Percentiles rank a stretch among this genome's conserved stretches.
These are phyloP conservation scores for Ogataea pilisensis DNA, from an alignment of 805 yeast genomes.

Conservation along the genomic window DNA sequence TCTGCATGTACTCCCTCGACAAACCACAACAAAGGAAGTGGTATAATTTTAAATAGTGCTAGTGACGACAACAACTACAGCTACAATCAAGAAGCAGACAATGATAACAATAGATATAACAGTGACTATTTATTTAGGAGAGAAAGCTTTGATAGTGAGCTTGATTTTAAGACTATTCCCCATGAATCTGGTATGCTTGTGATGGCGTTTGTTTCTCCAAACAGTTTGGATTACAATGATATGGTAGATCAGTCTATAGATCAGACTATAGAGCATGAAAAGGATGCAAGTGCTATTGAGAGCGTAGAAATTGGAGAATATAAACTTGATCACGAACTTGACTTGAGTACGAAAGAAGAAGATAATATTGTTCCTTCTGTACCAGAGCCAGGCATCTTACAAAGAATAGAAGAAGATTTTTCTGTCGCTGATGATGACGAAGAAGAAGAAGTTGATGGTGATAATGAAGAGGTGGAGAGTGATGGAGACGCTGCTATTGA, in stretches of 20 bases:
- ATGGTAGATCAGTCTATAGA: slow-evolving; percentile 5
- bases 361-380: background rate
- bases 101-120: slow-evolving; percentile 1
- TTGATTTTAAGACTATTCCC: slow-evolving; percentile 15
- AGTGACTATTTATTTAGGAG: slow-evolving; percentile 16
- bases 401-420: no score
- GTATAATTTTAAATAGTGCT: background rate
- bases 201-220: background rate
- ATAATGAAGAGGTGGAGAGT: slow-evolving; percentile 7
- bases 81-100: no score
- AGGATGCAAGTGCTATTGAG: no score
- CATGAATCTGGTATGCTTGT: slow-evolving; percentile 1
- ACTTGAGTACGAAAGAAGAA: background rate
- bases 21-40: background rate
- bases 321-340: no score
- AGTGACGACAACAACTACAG: background rate
- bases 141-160: slow-evolving; percentile 21
- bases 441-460: slow-evolving; percentile 1
- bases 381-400: background rate
- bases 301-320: no score
- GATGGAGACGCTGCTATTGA: slow-evolving; percentile 8
- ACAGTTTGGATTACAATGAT: slow-evolving; percentile 1
- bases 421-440: no score
- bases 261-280: background rate
- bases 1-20: slow-evolving; percentile 30